A percentile compares a stretch with the other conserved stretches of the same genome.
phyloP scores from a whole-genome alignment of 352 stramenopile genomes.

The Pythium rhizo-oryzae region DNA sequence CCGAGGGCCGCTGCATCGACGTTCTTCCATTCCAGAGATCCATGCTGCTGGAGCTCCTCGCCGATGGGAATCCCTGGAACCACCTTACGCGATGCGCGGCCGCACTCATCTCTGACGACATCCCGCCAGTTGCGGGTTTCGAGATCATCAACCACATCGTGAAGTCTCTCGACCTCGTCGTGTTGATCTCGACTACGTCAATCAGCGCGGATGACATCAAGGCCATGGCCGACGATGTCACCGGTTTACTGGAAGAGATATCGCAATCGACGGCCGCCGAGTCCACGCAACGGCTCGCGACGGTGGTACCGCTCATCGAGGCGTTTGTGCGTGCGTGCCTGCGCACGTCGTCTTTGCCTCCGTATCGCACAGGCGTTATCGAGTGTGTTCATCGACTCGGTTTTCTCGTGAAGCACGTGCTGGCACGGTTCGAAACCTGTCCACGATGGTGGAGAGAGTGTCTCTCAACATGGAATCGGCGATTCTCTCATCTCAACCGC shows the following conservation, averaged over 20 bases:
- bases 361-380: background rate
- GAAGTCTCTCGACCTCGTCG: constrained; percentile 7
- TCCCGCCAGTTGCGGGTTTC: background rate
- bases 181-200: background rate
- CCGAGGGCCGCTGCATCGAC: background rate
- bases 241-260: background rate
- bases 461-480: constrained; percentile 6
- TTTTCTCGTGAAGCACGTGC: background rate
- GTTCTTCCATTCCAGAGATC: constrained; percentile 9
- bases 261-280: too few species aligned
- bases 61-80: constrained; percentile 8
- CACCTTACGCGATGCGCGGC: constrained; percentile 10
- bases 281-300: background rate
- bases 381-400: constrained; percentile 4
- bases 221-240: constrained; percentile 17
- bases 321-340: constrained; percentile 17
- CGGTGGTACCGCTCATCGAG: constrained; percentile 13
- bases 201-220: background rate
- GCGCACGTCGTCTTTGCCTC: background rate
- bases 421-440: background rate
- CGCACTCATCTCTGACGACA: background rate
- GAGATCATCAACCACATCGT: constrained; percentile 17
- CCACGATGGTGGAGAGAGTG: background rate
- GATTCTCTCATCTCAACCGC: constrained; percentile 5
- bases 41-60: constrained; percentile 42